Base-by-base conservation (phyloP, 306 rosid genomes). In the Malus sieversii region DNA sequence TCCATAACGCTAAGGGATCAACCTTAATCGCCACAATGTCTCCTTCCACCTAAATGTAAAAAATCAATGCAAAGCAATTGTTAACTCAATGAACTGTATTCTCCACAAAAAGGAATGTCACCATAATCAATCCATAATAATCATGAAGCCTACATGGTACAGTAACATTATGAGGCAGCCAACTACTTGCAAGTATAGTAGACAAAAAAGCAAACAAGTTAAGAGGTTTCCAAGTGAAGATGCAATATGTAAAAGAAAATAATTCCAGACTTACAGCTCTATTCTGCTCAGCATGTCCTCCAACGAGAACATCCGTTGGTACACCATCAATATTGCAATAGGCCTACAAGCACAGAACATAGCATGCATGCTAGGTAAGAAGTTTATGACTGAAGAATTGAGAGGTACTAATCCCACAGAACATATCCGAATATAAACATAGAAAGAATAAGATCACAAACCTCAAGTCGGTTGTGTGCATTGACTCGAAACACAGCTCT, bases 261-360 rank as follows among this genome's bases (percentile, higher is more conserved):
- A 74, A 75, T 32, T 69, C 58, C 75, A 72, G 9, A 86, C 97
- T 90, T 83, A 95, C 98, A 77, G 98, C 98, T 92, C 97, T 92
- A 80, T 92, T 95, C 85, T 95, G 98, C 82, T 89, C 79, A 8
- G 84, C 77, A 79, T 81, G 77, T 80, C 97, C 97, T 76, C 75
- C 70, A 44, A 95, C 76, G 61, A 95, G 88, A 68, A 92, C 45
- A 85, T 95, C 97, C 4, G 84, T 85, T 10, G 95, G 87, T 66
- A 95, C 75, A 68, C 97, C 97, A 63, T 95, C 97, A 81, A 95
- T 84, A 83, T 62, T 86, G 85, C 98, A 95, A 77, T 92, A 95
- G 33, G 96, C 98, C 98, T 94, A 59, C 82, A 38, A 55, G 44
- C 53, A 68, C 23, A 74, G 51, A 52, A 79, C 48, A 46, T 16